Base-by-base conservation (phyloP, 352 stramenopile species). In the Globisporangium solare region DNA sequence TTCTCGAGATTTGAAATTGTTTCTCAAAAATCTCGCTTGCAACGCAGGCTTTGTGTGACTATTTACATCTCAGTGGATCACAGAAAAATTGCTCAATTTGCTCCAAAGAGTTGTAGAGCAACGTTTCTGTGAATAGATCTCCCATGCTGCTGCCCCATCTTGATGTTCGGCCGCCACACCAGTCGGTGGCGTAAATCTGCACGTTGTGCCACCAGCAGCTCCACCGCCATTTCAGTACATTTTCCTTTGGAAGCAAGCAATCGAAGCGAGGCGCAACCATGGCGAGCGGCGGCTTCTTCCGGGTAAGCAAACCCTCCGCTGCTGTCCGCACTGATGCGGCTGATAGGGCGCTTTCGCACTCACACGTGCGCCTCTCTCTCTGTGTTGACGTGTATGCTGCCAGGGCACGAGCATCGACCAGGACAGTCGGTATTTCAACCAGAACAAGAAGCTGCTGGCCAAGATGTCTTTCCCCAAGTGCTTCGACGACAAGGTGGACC, bases 361-460 rank as follows among this genome's bases (percentile, higher is more conserved):
- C 15, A 37, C 20, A 20, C 17, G 17, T 27, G 47, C 15, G 43
- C 50, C 3, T 7, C 35, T 18, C n/a, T 35, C 37, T 47, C 15
- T 47, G 51, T 47, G 18, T 15, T 13, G n/a, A n/a, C n/a, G 2
- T 60, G 1, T 49, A 14, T 47, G 21, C 22, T 14, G 15, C 18
- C 63, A 90, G 58, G 86, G 80, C 51, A 86, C 76, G 45, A 84
- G 63, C 51, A 52, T 88, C 59, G 67, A 88, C 39, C 89, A 96
- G 68, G 88, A 96, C 61, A 88, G 77, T 35, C 82, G 87, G 45
- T 96, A 83, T 68, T 89, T 84, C 51, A 83, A 80, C 51, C 76
- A 92, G 59, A 82, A 95, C 67, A 95, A 95, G 76, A 96, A 96
- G 64, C 79, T 96, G 41, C 64, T 97, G 56, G 76, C 79, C 14